Base-by-base conservation (phyloP, 306 rosid species). In the Abrus pulchellus region DNA sequence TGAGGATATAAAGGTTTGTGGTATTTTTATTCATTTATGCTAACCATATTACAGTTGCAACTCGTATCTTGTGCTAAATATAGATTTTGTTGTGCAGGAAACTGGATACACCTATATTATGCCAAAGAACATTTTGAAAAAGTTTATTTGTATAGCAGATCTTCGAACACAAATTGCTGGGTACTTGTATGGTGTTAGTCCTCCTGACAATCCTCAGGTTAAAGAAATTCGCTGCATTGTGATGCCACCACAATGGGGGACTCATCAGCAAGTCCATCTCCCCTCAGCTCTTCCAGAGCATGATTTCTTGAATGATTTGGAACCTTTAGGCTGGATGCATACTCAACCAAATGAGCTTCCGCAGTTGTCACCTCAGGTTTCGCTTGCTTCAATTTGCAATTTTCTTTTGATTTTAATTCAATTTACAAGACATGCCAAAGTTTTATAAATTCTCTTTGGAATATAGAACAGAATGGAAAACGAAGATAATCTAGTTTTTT, bases 301-400 rank as follows among this genome's bases (percentile, higher is more conserved):
- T 78, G 99, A 96, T 86, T 96, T 96, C 82, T 90, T 96, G 82
- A 93, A 85, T 75, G 99, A 93, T 84, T 87, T 96, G 87, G 99
- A 96, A 83, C 99, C 99, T 33, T 75, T 96, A 93, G 99, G 99
- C 75, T 96, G 99, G 99, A 93, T 96, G 99, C 99, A 96, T 84
- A 96, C 99, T 3, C 99, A 96, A 66, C 99, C 99, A n/a, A 96
- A 96, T 76, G 99, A 93, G 78, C 98, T 96, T 84, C 97, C 98
- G 20, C 99, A 96, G 90, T 85, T 96, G 81, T 93, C 99, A 6
- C 97, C 99, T 13, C 98, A 93, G 98, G 98, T 94, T 74, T 41
- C 77, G 27, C 74, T 34, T 20, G 43, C 69, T 67, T 65, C 7
- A 32, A 29, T 43, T 80, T 63, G 41, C 78, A 44, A 5, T 72